Conservation (phyloP, 805 yeast genomes). For the Groenewaldozyma tartarivorans region DNA sequence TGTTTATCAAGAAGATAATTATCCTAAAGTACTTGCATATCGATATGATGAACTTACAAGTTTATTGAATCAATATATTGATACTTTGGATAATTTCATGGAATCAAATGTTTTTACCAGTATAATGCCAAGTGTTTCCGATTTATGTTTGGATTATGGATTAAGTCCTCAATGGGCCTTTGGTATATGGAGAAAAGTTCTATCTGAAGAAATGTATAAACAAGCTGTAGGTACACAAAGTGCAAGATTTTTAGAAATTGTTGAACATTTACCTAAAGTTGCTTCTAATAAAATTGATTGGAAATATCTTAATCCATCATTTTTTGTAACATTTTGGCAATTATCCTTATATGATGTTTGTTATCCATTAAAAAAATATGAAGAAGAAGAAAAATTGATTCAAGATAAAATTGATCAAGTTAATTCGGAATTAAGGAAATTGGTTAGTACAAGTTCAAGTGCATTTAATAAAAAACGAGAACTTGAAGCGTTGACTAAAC, state of each 20-base stretch:
- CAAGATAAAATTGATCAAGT: conserved; percentile 19
- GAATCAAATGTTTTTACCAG: conserved; percentile 16
- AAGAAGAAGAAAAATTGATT: conserved; percentile 35
- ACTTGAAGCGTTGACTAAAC: conserved; percentile 4
- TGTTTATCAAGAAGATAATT: conserved; percentile 30
- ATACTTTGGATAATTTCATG: conserved; percentile 46
- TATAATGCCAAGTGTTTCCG: conserved; percentile 11
- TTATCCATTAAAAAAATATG: conserved; percentile 43
- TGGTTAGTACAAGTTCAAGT: background rate
- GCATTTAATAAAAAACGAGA: conserved; percentile 4
- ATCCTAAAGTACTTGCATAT: conserved; percentile 52
- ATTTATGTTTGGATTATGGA: conserved; percentile 21
- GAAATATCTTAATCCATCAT: conserved; percentile 24
- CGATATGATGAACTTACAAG: conserved; percentile 63
- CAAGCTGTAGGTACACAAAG: conserved; percentile 37
- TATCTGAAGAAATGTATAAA: conserved; percentile 25
- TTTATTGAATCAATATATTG: conserved; percentile 56
- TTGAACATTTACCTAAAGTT: conserved; percentile 19
- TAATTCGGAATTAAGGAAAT: too few relatives aligned
- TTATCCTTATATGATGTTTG: conserved; percentile 62
- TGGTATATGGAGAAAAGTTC: conserved; percentile 56
- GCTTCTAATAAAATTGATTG: conserved; percentile 20
- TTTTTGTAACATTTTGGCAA: conserved; percentile 65
- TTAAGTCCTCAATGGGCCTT: conserved; percentile 50
- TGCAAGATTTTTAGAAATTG: conserved; percentile 21